phyloP scores from a whole-genome alignment of 2,329 filamentous ascomycete genomes.

The Aspergillus sp. region DNA sequence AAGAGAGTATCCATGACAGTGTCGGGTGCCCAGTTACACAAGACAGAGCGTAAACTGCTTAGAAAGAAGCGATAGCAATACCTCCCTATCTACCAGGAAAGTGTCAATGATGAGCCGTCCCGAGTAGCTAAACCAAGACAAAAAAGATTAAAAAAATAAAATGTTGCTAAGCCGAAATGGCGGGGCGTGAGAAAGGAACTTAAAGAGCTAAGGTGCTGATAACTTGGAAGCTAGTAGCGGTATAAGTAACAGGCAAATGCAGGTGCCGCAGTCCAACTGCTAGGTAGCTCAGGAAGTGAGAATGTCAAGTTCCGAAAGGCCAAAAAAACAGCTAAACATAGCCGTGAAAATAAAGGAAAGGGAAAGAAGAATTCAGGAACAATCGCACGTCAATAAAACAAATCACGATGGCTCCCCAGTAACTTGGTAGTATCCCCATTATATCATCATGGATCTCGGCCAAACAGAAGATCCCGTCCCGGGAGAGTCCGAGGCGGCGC shows the following conservation, averaged over 20 bases:
- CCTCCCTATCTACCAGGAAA: neutral
- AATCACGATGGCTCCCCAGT: neutral
- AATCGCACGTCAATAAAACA: neutral
- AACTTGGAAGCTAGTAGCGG: neutral
- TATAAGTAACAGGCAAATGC: neutral
- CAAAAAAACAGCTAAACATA: neutral
- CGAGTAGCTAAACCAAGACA: neutral
- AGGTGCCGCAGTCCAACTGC: neutral
- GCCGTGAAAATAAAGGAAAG: neutral
- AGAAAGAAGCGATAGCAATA: neutral
- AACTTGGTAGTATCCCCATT: neutral
- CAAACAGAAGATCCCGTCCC: conserved; percentile 16
- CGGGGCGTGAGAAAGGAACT: conserved; percentile 2
- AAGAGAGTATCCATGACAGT: conserved; percentile 50
- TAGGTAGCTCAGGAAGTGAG: neutral
- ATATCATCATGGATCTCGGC: conserved; percentile 16
- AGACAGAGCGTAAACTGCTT: conserved; percentile 2
- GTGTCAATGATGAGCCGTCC: neutral
- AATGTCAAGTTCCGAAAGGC: neutral
- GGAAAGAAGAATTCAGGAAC: neutral
- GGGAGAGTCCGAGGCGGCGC: conserved; percentile 21
- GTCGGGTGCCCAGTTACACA: conserved; percentile 5
- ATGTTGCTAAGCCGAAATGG: neutral
- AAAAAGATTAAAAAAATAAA: neutral
- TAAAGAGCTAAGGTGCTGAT: conserved; percentile 11